A percentile compares a stretch with the other conserved stretches of the same genome.
Conservation (phyloP, 1,284 basidiomycete species). For the Boletus calvinii region DNA sequence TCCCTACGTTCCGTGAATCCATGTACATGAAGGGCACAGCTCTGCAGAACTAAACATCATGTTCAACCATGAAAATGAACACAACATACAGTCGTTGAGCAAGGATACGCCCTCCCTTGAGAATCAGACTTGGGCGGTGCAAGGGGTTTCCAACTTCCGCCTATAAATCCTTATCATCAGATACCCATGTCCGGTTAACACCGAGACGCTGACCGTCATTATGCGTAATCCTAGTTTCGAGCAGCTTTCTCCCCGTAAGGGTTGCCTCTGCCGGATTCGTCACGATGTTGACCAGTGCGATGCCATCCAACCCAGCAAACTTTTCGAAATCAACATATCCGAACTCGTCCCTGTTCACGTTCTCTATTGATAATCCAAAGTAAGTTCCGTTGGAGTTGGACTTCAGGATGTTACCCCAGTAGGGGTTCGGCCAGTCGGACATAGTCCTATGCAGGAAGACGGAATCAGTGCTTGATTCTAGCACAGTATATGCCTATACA, state of each 20-base stretch:
- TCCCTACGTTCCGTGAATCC: constrained; percentile 94
- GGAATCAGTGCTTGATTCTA: constrained; percentile 91
- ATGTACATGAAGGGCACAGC: constrained; percentile 88
- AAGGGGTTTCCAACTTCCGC: constrained; percentile 85
- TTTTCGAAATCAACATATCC: constrained; percentile 99
- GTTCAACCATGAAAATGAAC: not conserved
- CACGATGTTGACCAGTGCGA: constrained; percentile 91
- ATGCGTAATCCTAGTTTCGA: constrained; percentile 91
- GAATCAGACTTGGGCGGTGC: constrained; percentile 78
- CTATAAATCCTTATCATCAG: constrained; percentile 37
- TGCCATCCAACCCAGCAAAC: constrained; percentile 94
- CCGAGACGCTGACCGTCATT: constrained; percentile 74
- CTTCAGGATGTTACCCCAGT: constrained; percentile 92
- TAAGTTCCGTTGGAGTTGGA: constrained; percentile 99
- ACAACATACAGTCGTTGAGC: constrained; percentile 58
- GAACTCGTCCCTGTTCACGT: constrained; percentile 84
- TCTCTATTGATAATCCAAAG: constrained; percentile 82
- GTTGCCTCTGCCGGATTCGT: constrained; percentile 77
- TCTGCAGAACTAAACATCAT: constrained; percentile 41
- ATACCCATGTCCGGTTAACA: not conserved
- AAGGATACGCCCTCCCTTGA: constrained; percentile 72
- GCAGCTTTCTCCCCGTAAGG: constrained; percentile 70
- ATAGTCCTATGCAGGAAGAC: constrained; percentile 97
- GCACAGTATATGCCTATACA: constrained; percentile 82
- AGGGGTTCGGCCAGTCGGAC: constrained; percentile 68